These are phyloP conservation scores for Colletotrichum sp. DNA, from an alignment of 2,329 filamentous ascomycete genomes.

Conservation along the genomic window DNA sequence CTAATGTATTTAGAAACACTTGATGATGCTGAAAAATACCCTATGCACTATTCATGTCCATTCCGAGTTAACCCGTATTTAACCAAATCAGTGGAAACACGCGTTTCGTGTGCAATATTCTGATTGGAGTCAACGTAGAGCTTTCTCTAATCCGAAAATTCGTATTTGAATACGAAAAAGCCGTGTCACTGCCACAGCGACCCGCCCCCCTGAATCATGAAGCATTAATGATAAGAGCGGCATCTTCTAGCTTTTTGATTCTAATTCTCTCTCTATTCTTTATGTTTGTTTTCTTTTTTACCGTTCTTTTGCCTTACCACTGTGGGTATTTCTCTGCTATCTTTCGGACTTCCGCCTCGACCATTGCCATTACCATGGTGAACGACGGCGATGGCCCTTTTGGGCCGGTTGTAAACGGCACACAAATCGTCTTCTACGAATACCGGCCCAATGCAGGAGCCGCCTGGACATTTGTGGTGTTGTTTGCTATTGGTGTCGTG, in stretches of 20 bases:
- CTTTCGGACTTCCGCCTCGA: not conserved
- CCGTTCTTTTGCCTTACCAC: not conserved
- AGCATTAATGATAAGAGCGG: not conserved
- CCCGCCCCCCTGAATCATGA: not conserved
- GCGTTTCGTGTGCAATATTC: no score
- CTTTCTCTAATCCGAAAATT: not conserved
- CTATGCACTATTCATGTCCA: no score
- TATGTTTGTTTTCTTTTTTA: accelerated
- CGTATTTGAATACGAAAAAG: not conserved
- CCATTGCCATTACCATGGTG: not conserved
- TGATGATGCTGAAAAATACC: no score
- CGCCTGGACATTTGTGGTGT: slow-evolving; percentile 10
- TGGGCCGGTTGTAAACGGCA: slow-evolving; percentile 14
- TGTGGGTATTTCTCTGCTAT: accelerated
- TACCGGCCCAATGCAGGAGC: slow-evolving; percentile 1
- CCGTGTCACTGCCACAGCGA: not conserved
- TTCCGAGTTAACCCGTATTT: no score
- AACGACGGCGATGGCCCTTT: slow-evolving; percentile 4
- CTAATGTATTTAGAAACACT: no score
- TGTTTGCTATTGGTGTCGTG: not conserved
- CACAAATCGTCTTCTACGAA: slow-evolving; percentile 11
- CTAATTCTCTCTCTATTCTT: no score
- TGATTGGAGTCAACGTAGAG: no score
- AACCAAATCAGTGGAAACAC: no score
- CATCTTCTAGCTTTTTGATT: not conserved